Base-by-base conservation (phyloP, 257 asterid species). In the Henckelia pumila region DNA sequence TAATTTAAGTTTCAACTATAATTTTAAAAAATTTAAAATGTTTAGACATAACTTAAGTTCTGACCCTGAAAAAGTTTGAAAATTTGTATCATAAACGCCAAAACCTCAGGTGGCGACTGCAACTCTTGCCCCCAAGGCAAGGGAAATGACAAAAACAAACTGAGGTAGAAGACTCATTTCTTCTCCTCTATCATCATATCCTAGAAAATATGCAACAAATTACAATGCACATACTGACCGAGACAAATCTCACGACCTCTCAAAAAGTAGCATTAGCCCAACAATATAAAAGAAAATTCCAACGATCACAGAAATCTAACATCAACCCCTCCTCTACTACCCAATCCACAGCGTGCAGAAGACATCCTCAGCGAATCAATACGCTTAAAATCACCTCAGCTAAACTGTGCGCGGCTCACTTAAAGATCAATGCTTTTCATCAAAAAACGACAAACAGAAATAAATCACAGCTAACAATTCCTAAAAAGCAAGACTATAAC, bases 401-500 rank as follows among this genome's bases (percentile, higher is more conserved):
- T 32, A 68, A 76, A 68, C 49, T 28, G 30, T 28, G 30, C 30
- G 30, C 5, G 6, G 30, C 30, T 28, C n/a, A 47, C 20, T 16
- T 4, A 47, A 16, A 44, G 16, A 47, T 5, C 7, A 16, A 16
- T 16, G 20, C 8, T 47, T 47, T 47, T 47, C 8, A 47, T 13
- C 5, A 5, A 16, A 47, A 61, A 71, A 40, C 25, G 53, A 55
- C 22, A 20, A 37, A 8, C 13, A 53, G 11, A 19, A 32, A 32
- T 56, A 62, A 44, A 23, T 21, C 63, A 62, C 19, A 29, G 21
- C 16, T n/a, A 57, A 64, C 59, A 64, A 23, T 10, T 35, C 57
- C 29, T 5, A 7, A 44, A 44, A 63, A 37, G 8, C 68, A 35
- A 10, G 61, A 35, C 22, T 75, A 73, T 40, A 69, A 92, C 98